These are phyloP conservation scores for Chytridium lagenaria DNA, from an alignment of 371 early-diverging fungal species.

Conservation along the genomic window DNA sequence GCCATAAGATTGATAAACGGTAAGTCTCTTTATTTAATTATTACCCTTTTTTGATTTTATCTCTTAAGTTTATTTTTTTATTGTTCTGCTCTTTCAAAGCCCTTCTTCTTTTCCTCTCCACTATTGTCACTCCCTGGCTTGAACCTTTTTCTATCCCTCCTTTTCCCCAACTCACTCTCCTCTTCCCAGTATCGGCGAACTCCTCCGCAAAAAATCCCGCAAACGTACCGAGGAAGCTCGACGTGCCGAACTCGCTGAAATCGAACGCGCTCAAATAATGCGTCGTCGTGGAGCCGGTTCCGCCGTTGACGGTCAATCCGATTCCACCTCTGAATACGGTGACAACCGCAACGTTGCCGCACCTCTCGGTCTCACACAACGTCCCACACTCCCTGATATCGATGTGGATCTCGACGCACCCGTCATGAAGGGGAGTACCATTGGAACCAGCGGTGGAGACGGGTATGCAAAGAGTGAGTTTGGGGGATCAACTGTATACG, in stretches of 20 bases:
- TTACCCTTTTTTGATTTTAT: conserved; percentile 31
- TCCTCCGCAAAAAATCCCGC: conserved; percentile 47
- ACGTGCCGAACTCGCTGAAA: conserved; percentile 47
- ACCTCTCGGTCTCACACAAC: conserved; percentile 37
- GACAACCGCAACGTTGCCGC: conserved; percentile 22
- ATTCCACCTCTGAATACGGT: conserved; percentile 11
- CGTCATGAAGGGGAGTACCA: conserved; percentile 1
- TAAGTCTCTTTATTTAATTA: conserved; percentile 21
- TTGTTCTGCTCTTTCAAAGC: not conserved
- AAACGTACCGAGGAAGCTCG: conserved; percentile 54
- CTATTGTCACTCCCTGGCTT: not conserved
- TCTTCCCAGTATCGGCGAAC: conserved; percentile 51
- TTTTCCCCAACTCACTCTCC: too few relatives aligned
- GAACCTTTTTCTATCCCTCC: too few relatives aligned
- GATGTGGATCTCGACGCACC: conserved; percentile 47
- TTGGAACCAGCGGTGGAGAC: not conserved
- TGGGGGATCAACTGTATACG: not conserved
- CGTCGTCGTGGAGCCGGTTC: not conserved
- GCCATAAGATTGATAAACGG: conserved; percentile 90
- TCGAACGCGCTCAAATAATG: conserved; percentile 33
- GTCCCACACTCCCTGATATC: conserved; percentile 47
- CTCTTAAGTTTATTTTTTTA: conserved; percentile 8
- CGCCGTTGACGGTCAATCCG: not conserved
- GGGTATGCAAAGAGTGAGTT: not conserved
- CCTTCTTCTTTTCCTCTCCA: not conserved